These are phyloP conservation scores for Wickerhamomyces hampshirensis DNA, from an alignment of 805 yeast genomes.

Conservation along the genomic window DNA sequence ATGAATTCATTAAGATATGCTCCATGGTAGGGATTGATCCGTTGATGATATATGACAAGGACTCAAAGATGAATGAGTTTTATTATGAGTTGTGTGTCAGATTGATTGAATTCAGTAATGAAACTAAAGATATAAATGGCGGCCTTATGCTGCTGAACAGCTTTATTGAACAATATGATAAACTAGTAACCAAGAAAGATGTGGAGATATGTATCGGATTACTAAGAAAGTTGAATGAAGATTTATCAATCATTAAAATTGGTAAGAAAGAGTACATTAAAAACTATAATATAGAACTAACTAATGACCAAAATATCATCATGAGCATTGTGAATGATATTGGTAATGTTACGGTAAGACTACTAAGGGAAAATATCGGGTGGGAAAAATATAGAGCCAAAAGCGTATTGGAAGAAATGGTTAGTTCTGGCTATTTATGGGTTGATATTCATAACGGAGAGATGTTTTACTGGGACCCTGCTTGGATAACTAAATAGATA, in stretches of 20 bases:
- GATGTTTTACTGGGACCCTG: conserved; percentile 64
- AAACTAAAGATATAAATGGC: conserved; percentile 70
- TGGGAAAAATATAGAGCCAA: conserved; percentile 68
- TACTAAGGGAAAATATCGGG: conserved; percentile 66
- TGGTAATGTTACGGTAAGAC: conserved; percentile 64
- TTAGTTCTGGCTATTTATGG: conserved; percentile 82
- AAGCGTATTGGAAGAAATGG: conserved; percentile 70
- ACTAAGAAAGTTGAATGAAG: conserved; percentile 60
- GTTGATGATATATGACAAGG: conserved; percentile 34
- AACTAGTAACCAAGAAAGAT: conserved; percentile 42
- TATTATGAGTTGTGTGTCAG: conserved; percentile 66
- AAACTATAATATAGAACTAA: conserved; percentile 58
- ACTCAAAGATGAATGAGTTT: conserved; percentile 40
- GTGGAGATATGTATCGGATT: conserved; percentile 49
- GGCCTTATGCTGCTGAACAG: conserved; percentile 69
- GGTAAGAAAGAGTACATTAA: conserved; percentile 46
- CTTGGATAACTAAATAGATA: conserved; percentile 46
- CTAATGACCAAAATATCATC: conserved; percentile 63
- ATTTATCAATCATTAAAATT: conserved; percentile 57
- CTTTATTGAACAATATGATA: conserved; percentile 32
- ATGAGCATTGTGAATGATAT: conserved; percentile 71
- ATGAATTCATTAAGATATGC: conserved; percentile 73
- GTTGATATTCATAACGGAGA: conserved; percentile 52
- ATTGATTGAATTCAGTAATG: conserved; percentile 70
- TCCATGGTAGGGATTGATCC: conserved; percentile 83